Conservation (phyloP, 2,329 filamentous ascomycete species). For the Teratosphaeria pseudoeucalypti region DNA sequence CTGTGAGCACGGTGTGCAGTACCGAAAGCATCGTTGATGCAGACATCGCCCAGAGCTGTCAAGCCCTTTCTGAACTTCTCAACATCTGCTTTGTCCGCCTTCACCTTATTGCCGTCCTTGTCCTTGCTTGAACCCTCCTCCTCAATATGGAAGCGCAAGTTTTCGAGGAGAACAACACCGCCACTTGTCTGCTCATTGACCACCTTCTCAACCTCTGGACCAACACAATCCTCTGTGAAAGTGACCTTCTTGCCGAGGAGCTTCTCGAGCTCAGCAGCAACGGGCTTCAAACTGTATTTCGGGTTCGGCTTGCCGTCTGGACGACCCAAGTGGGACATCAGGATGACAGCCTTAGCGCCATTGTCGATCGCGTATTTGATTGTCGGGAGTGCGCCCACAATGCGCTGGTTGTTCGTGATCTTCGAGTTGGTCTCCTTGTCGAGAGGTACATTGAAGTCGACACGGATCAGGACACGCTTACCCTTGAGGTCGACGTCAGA, state of each 20-base stretch:
- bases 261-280: slow-evolving; percentile 67
- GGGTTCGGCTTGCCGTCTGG: slow-evolving; percentile 80
- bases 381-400: slow-evolving; percentile 63
- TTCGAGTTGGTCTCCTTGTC: slow-evolving; percentile 68
- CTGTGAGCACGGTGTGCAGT: slow-evolving; percentile 97
- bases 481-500: slow-evolving; percentile 92
- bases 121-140: slow-evolving; percentile 97
- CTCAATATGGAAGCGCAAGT: slow-evolving; percentile 95
- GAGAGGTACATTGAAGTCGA: slow-evolving; percentile 99
- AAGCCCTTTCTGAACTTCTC: slow-evolving; percentile 89
- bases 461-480: slow-evolving; percentile 96
- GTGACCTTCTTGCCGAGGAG: slow-evolving; percentile 73
- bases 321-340: slow-evolving; percentile 98
- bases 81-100: slow-evolving; percentile 89
- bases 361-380: slow-evolving; percentile 32
- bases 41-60: slow-evolving; percentile 89
- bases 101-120: slow-evolving; percentile 88
- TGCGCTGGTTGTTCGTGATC: slow-evolving; percentile 96
- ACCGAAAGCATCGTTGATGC: slow-evolving; percentile 97
- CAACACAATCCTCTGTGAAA: slow-evolving; percentile 85
- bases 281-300: slow-evolving; percentile 92
- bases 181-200: slow-evolving; percentile 75
- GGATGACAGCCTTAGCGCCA: slow-evolving; percentile 57
- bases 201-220: slow-evolving; percentile 76
- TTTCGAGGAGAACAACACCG: slow-evolving; percentile 85